These are phyloP conservation scores for Buddleja alternifolia DNA, from an alignment of 257 asterid genomes.

Conservation along the genomic window DNA sequence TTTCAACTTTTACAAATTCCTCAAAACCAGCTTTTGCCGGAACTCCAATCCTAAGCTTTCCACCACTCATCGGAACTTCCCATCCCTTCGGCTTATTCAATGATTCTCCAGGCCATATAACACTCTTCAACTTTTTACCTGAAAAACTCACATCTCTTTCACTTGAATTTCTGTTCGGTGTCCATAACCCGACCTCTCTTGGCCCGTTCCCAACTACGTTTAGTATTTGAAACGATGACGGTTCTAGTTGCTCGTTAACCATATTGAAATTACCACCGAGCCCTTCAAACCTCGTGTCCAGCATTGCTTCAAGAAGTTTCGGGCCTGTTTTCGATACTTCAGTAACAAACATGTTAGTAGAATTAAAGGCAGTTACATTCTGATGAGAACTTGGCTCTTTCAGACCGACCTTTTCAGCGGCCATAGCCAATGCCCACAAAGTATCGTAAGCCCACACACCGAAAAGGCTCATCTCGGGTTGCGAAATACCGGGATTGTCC, in stretches of 20 bases:
- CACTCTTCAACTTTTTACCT: conserved; percentile 15
- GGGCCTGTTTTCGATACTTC: conserved; percentile 34
- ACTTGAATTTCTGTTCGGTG: conserved; percentile 14
- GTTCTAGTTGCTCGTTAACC: conserved; percentile 33
- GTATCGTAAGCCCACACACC: conserved; percentile 59
- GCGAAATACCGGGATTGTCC: background rate
- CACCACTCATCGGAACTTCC: conserved; percentile 47
- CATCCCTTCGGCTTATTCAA: conserved; percentile 48
- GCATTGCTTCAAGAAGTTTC: conserved; percentile 32
- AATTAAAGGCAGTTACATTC: conserved; percentile 11
- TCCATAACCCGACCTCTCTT: conserved; percentile 45
- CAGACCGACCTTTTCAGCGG: conserved; percentile 39
- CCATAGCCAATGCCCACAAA: conserved; percentile 45
- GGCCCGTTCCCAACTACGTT: conserved; percentile 33
- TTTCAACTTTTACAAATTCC: conserved; percentile 40
- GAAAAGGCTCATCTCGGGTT: conserved; percentile 28
- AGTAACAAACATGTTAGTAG: conserved; percentile 26
- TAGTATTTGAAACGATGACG: conserved; percentile 39
- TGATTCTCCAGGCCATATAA: conserved; percentile 61
- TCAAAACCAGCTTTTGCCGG: conserved; percentile 37
- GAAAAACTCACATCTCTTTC: conserved; percentile 20
- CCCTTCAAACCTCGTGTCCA: conserved; percentile 38
- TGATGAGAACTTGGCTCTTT: conserved; percentile 14
- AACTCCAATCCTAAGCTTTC: conserved; percentile 47
- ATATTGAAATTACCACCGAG: conserved; percentile 43